These are phyloP conservation scores for Aspergillus persii DNA, from an alignment of 2,329 filamentous ascomycete genomes.

Conservation along the genomic window DNA sequence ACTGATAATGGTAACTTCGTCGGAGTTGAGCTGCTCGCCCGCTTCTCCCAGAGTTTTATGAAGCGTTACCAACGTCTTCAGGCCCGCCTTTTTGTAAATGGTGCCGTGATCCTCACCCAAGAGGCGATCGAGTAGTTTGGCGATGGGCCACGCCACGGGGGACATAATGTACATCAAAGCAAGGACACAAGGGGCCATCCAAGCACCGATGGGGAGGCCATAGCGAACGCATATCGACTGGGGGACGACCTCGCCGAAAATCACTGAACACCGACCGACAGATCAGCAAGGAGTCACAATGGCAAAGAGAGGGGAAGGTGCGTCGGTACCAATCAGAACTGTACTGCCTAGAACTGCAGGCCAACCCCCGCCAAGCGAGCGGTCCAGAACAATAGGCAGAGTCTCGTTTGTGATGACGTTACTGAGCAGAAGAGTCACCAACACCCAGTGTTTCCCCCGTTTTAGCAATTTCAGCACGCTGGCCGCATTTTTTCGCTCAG, in stretches of 20 bases:
- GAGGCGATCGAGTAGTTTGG: constrained; percentile 89
- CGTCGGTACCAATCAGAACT: constrained; percentile 77
- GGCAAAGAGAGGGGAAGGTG: not conserved
- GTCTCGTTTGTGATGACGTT: constrained; percentile 99
- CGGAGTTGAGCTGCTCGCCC: constrained; percentile 84
- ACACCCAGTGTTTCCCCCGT: constrained; percentile 94
- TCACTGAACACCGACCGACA: constrained; percentile 59
- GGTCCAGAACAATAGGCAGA: constrained; percentile 88
- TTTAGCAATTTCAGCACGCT: constrained; percentile 77
- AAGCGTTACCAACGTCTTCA: constrained; percentile 93
- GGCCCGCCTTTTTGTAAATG: constrained; percentile 94
- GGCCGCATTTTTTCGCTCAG: constrained; percentile 82
- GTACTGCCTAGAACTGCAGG: constrained; percentile 93
- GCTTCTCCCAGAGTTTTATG: constrained; percentile 88
- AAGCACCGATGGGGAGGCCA: constrained; percentile 89
- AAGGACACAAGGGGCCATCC: constrained; percentile 85
- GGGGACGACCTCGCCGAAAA: constrained; percentile 94
- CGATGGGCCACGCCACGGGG: constrained; percentile 89
- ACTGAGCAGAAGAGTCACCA: constrained; percentile 87
- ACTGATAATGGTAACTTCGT: constrained; percentile 98
- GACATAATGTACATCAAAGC: constrained; percentile 88
- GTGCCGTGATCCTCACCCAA: constrained; percentile 94
- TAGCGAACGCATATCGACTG: constrained; percentile 97
- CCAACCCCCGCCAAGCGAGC: constrained; percentile 90
- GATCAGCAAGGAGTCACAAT: constrained; percentile 1